These are phyloP conservation scores for Penicillium aurantiogriseum DNA, from an alignment of 2,329 filamentous ascomycete species.

Conservation along the genomic window DNA sequence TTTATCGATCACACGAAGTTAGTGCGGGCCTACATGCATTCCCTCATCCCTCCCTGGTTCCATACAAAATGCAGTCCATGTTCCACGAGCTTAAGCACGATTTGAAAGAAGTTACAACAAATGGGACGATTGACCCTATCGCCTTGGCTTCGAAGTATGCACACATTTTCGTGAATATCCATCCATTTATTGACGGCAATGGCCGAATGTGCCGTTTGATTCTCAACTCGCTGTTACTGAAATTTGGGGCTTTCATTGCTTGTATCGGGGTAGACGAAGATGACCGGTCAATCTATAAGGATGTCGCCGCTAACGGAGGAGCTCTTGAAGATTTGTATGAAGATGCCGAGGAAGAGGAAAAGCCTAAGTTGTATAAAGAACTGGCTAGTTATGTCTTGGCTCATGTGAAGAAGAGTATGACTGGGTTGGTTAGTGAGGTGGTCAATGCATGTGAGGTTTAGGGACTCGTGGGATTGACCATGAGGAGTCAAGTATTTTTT, in stretches of 20 bases:
- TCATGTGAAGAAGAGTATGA: neutral
- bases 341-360: neutral
- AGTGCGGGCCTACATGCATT: constrained; percentile 1
- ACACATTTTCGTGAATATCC: constrained; percentile 8
- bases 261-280: neutral
- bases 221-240: neutral
- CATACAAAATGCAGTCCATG: constrained; percentile 6
- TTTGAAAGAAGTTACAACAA: neutral
- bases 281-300: neutral
- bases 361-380: neutral
- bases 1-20: constrained; percentile 5
- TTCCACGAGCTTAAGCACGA: constrained; percentile 6
- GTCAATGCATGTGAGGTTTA: no score
- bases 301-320: neutral
- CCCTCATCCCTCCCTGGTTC: neutral
- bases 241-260: neutral
- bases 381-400: neutral
- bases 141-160: constrained; percentile 7
- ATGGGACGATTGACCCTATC: constrained; percentile 2
- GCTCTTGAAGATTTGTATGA: neutral
- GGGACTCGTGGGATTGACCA: neutral
- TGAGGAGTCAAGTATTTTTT: neutral
- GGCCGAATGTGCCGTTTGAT: neutral
- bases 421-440: neutral
- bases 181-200: constrained; percentile 1